Conservation (phyloP, 2,329 filamentous ascomycete genomes). For the Aspergillus tamarii region DNA sequence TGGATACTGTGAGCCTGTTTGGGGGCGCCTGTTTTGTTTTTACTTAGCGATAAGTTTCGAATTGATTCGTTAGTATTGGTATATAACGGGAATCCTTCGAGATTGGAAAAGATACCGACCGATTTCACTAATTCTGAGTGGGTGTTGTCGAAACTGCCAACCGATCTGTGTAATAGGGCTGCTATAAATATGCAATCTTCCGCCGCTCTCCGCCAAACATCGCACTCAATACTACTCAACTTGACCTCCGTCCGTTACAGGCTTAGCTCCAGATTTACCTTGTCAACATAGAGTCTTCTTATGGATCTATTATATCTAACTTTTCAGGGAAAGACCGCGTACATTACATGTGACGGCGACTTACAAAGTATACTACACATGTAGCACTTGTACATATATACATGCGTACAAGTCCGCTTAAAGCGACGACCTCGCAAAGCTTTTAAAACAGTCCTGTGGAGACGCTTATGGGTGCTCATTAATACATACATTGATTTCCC, state of each 20-base stretch:
- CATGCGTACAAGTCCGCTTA: background rate
- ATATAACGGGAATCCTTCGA: background rate
- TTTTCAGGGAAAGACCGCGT: background rate
- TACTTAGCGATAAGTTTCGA: too few relatives aligned
- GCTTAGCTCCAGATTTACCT: background rate
- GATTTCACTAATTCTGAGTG: background rate
- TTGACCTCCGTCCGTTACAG: background rate
- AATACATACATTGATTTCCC: background rate
- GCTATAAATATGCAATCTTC: background rate
- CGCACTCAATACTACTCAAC: background rate
- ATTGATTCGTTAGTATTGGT: too few relatives aligned
- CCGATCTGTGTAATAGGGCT: too few relatives aligned
- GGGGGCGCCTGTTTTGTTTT: too few relatives aligned
- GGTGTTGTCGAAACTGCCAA: too few relatives aligned
- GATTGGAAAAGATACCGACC: too few relatives aligned
- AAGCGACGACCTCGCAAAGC: background rate
- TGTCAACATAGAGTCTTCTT: background rate
- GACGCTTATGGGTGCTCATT: background rate
- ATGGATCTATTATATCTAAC: background rate
- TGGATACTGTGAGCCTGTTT: background rate
- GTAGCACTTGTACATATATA: background rate
- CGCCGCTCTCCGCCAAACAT: background rate
- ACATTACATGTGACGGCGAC: background rate
- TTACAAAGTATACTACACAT: background rate
- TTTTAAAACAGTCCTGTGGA: background rate